A percentile compares a stretch with the other conserved stretches of the same genome.
These are phyloP conservation scores for Globisporangium mamillatum DNA, from an alignment of 352 stramenopile genomes.

Conservation along the genomic window DNA sequence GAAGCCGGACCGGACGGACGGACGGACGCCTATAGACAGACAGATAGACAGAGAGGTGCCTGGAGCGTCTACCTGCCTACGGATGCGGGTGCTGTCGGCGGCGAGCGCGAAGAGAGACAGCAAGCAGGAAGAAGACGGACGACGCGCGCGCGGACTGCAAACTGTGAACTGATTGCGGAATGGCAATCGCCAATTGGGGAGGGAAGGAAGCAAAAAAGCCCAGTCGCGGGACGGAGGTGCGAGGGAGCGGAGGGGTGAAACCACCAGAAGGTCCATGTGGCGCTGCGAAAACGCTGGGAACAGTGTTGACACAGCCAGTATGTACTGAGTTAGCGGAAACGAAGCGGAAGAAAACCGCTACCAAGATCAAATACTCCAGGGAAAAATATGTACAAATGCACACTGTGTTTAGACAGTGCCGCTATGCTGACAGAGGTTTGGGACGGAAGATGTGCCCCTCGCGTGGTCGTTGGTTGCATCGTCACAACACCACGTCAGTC, in stretches of 20 bases:
- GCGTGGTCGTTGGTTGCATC: neutral
- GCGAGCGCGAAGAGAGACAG: neutral
- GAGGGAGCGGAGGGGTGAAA: constrained; percentile 3
- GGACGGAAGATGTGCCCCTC: constrained; percentile 1
- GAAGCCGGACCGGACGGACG: neutral
- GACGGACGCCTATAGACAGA: neutral
- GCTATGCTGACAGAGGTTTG: neutral
- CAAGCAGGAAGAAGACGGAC: neutral
- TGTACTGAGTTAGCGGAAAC: neutral
- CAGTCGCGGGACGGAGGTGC: constrained; percentile 1
- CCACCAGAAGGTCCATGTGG: neutral
- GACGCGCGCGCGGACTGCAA: neutral
- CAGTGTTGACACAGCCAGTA: neutral
- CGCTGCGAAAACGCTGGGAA: neutral
- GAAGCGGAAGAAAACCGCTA: neutral
- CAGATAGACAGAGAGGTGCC: neutral
- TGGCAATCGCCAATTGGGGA: neutral
- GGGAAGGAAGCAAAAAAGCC: constrained; percentile 9
- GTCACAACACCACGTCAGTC: constrained; percentile 12
- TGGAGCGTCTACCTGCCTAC: neutral
- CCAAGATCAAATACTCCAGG: neutral
- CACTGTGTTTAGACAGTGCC: neutral
- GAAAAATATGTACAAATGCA: neutral
- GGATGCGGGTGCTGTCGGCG: neutral
- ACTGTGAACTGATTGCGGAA: constrained; percentile 10